Base-by-base conservation (phyloP, 352 stramenopile genomes). In the Phytophthora cactorum region DNA sequence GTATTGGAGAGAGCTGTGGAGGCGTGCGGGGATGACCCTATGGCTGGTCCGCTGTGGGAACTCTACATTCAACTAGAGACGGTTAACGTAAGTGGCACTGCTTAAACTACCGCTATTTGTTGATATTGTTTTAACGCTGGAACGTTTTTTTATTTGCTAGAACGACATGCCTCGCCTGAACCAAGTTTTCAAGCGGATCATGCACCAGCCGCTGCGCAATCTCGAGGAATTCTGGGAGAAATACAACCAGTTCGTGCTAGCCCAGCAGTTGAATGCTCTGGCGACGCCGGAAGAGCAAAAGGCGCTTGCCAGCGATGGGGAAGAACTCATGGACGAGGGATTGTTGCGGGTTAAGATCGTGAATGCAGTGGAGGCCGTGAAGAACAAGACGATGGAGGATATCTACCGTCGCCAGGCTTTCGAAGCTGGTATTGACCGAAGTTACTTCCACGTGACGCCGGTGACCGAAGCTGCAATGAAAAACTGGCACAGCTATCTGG, bases 141-240 rank as follows among this genome's bases (percentile, higher is more conserved):
- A 34, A 31, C 29, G 49, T 6, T 17, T 54, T 39, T 32, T 11
- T 15, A 34, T 4, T 15, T n/a, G 28, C 6, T 43, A 93, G 86
- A 93, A 93, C 63, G 81, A 93, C 53, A 93, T 93, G 86, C 56
- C 86, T 7, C 83, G 86, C 8, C 63, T 93, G 28, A 93, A 93
- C 59, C 70, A 88, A 67, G 81, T 93, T 52, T 93, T 93, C 52
- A 92, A 92, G 74, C 82, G 83, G 45, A 88, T 91, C 31, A 84
- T 93, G 75, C 34, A 81, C 17, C 77, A 90, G 27, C 84, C 86
- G 36, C 57, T 93, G 58, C 86, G 78, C 43, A 93, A 93, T 65
- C 63, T 93, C 36, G 86, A 91, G 15, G 86, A 93, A 49, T 92
- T 93, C 22, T 93, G 86, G 86, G 86, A 93, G 39, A 92, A 91